Evolutionary conservation across 768 basidiomycete species (phyloP).

Genomic region (Boletus speciosus): DNA sequence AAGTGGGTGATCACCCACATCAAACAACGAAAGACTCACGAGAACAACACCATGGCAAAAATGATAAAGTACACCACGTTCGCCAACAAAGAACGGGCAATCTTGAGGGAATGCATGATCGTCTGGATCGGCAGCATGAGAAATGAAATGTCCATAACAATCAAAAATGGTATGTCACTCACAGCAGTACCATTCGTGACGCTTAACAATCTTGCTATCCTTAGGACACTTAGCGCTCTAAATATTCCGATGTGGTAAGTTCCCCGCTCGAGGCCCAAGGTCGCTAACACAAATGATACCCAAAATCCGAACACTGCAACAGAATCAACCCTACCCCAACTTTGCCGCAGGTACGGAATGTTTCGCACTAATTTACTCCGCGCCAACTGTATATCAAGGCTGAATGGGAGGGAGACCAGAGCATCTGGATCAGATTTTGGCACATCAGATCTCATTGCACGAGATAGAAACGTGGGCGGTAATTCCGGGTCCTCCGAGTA

Average conservation of each 20-base stretch:
- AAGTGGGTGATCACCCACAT: background rate
- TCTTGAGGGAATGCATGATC: slow-evolving; percentile 90
- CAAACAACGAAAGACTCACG: slow-evolving; percentile 43
- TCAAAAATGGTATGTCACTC: slow-evolving; percentile 24
- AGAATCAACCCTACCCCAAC: slow-evolving; percentile 89
- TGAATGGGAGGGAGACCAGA: slow-evolving; percentile 57
- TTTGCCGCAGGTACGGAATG: slow-evolving; percentile 87
- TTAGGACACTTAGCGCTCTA: slow-evolving; percentile 80
- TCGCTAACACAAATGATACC: slow-evolving; percentile 73
- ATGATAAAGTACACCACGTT: slow-evolving; percentile 89
- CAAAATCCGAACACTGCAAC: slow-evolving; percentile 85
- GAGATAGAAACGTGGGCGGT: slow-evolving; percentile 50
- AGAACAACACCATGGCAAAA: slow-evolving; percentile 86
- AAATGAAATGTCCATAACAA: slow-evolving; percentile 4
- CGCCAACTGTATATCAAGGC: slow-evolving; percentile 52
- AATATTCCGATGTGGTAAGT: slow-evolving; percentile 79
- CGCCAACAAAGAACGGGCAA: slow-evolving; percentile 82
- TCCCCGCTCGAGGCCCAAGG: slow-evolving; percentile 64
- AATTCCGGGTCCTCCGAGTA: slow-evolving; percentile 38
- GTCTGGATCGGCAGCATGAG: slow-evolving; percentile 40
- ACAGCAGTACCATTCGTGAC: slow-evolving; percentile 92
- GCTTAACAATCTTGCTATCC: slow-evolving; percentile 77
- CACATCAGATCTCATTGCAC: slow-evolving; percentile 43
- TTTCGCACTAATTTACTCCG: slow-evolving; percentile 59
- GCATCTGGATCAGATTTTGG: slow-evolving; percentile 32